phyloP scores from a whole-genome alignment of 495 filamentous ascomycete genomes.

The Polyplosphaeria fusca region DNA sequence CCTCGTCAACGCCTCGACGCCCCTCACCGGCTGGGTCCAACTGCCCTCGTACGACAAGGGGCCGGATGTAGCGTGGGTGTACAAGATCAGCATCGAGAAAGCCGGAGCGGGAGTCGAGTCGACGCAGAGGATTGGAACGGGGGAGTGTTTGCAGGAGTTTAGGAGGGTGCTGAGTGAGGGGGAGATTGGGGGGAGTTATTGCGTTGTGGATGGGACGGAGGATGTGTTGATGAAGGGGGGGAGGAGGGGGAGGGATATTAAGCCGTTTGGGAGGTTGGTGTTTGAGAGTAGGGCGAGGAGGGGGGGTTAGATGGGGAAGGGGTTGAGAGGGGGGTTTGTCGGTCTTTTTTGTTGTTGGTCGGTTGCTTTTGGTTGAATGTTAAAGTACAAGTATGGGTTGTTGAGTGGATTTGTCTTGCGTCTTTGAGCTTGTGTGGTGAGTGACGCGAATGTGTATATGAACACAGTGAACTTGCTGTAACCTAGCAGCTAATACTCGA shows the following conservation, averaged over 20 bases:
- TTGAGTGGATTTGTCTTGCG: neutral
- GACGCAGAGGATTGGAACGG: neutral
- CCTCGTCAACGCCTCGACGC: neutral
- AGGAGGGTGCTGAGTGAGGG: constrained; percentile 1
- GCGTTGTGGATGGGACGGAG: constrained; percentile 5
- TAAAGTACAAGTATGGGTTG: neutral
- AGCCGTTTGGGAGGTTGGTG: neutral
- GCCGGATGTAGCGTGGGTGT: neutral
- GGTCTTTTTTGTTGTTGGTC: neutral
- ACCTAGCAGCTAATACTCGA: neutral
- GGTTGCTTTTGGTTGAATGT: neutral
- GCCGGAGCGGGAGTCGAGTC: neutral
- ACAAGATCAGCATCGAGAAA: neutral
- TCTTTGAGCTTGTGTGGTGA: neutral
- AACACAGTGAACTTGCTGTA: neutral
- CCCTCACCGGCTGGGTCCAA: neutral
- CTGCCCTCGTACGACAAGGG: neutral
- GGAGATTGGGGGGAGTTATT: constrained; percentile 4
- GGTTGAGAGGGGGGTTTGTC: neutral
- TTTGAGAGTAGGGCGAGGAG: neutral
- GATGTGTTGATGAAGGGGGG: neutral
- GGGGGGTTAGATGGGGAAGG: neutral
- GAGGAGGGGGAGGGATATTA: neutral
- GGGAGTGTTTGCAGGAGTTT: neutral
- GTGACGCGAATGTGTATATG: neutral